These are phyloP conservation scores for Ophiosphaerella korrae DNA, from an alignment of 2,329 filamentous ascomycete species.

Conservation along the genomic window DNA sequence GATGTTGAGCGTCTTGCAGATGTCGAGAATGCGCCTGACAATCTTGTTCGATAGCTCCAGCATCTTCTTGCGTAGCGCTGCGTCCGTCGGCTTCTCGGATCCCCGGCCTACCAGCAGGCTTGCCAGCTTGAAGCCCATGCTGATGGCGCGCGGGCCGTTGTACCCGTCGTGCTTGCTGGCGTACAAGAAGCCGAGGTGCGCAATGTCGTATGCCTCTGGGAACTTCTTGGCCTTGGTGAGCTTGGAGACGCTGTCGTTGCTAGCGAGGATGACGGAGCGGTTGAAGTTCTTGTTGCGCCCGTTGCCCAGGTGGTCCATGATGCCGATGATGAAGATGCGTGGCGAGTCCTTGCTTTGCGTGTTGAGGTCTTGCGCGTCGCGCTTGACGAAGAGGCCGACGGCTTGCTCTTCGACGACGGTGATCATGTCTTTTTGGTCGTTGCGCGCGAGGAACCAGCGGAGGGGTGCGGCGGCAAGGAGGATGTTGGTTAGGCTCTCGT, in stretches of 20 bases:
- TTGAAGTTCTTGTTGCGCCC: constrained; percentile 36
- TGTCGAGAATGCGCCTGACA: constrained; percentile 48
- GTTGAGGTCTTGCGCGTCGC: constrained; percentile 32
- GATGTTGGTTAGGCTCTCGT: constrained; percentile 46
- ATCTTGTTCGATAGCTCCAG: constrained; percentile 49
- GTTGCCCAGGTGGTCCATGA: constrained; percentile 37
- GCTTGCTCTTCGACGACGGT: constrained; percentile 33
- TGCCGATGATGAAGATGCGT: constrained; percentile 37
- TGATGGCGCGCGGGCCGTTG: constrained; percentile 41
- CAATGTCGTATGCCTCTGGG: constrained; percentile 41
- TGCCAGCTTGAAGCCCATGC: constrained; percentile 45
- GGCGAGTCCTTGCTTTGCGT: constrained; percentile 37
- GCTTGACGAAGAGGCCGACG: constrained; percentile 34
- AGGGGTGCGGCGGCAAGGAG: constrained; percentile 39
- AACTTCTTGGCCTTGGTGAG: constrained; percentile 39
- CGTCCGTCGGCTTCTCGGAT: constrained; percentile 37
- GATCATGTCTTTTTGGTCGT: constrained; percentile 29
- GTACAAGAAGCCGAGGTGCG: constrained; percentile 40
- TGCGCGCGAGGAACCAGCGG: constrained; percentile 32
- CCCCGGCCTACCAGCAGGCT: constrained; percentile 37
- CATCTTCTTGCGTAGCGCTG: constrained; percentile 46
- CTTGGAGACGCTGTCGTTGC: constrained; percentile 29
- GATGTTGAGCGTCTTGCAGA: constrained; percentile 49
- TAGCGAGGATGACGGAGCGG: constrained; percentile 34
- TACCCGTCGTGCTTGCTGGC: constrained; percentile 39